phyloP scores from a whole-genome alignment of 495 filamentous ascomycete genomes.

The Pyronema omphalodes region DNA sequence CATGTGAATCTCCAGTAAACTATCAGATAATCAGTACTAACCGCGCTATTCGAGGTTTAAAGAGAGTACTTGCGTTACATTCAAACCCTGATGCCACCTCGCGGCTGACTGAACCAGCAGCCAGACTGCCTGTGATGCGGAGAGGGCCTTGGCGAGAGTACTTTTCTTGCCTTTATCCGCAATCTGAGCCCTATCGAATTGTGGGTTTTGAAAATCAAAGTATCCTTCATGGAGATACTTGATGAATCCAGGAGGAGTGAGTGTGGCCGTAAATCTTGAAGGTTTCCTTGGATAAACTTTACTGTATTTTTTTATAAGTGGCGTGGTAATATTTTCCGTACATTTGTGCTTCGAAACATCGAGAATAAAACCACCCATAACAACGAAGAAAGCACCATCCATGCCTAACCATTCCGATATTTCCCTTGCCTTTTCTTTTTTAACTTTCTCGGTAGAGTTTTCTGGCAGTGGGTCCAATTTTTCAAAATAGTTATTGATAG shows the following conservation, averaged over 20 bases:
- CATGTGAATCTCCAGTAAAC: constrained; percentile 11
- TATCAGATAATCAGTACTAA: not conserved
- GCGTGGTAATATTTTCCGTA: not conserved
- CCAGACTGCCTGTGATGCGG: constrained; percentile 3
- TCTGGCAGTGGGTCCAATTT: too few species aligned
- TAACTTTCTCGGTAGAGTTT: not conserved
- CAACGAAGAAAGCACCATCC: constrained; percentile 9
- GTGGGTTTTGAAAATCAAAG: not conserved
- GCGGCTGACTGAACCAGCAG: constrained; percentile 1
- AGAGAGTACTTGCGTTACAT: not conserved
- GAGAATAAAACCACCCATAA: constrained; percentile 12
- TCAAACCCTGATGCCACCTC: not conserved
- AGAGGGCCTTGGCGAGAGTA: constrained; percentile 2
- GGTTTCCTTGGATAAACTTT: not conserved
- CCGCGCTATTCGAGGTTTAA: not conserved
- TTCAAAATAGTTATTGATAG: not conserved
- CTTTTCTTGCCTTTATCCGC: constrained; percentile 5
- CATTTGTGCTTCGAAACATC: not conserved
- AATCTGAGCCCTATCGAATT: not conserved
- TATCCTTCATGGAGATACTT: not conserved
- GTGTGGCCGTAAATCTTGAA: constrained; percentile 1
- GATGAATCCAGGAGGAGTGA: constrained; percentile 8
- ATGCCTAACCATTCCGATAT: constrained; percentile 1
- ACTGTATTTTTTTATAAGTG: too few species aligned
- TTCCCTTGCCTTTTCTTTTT: not conserved